phyloP scores from a whole-genome alignment of 495 filamentous ascomycete genomes.

The Penicillium fimorum region DNA sequence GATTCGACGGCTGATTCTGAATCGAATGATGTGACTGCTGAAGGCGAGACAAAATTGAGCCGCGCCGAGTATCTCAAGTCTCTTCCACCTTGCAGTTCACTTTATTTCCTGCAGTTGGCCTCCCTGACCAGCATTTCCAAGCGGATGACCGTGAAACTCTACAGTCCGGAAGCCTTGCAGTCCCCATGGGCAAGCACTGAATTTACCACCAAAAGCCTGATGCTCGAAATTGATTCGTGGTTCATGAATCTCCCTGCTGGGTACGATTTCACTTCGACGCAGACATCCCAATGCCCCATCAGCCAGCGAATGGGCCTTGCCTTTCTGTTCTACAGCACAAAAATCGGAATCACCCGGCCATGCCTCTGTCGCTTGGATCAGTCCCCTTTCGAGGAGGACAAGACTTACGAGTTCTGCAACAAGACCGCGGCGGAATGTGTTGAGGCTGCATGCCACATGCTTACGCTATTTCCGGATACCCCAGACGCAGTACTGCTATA shows the following conservation, averaged over 20 bases:
- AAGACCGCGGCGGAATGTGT: constrained; percentile 57
- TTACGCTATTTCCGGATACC: constrained; percentile 53
- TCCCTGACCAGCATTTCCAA: constrained; percentile 53
- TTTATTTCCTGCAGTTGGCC: constrained; percentile 50
- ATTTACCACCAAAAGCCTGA: constrained; percentile 41
- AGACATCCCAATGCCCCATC: constrained; percentile 31
- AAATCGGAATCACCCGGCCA: constrained; percentile 59
- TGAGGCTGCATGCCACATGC: constrained; percentile 53
- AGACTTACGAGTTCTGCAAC: constrained; percentile 49
- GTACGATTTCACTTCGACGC: constrained; percentile 41
- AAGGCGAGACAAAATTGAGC: constrained; percentile 21
- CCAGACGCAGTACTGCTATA: constrained; percentile 43
- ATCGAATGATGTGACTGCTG: constrained; percentile 20
- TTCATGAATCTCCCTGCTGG: constrained; percentile 38
- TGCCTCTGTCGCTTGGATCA: constrained; percentile 58
- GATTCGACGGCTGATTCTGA: constrained; percentile 28
- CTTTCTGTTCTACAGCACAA: constrained; percentile 57
- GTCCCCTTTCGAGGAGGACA: constrained; percentile 25
- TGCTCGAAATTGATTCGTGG: constrained; percentile 41
- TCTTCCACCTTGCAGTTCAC: constrained; percentile 40
- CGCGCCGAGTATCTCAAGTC: constrained; percentile 28
- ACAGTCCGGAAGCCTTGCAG: constrained; percentile 51
- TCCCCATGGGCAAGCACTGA: constrained; percentile 52
- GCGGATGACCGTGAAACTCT: constrained; percentile 53
- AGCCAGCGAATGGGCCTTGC: constrained; percentile 48